Evolutionary conservation across 164 flowering plant genomes (phyloP), one percentile per base, ranked within the genome.

Genomic region (Tinospora cordifolia): DNA sequence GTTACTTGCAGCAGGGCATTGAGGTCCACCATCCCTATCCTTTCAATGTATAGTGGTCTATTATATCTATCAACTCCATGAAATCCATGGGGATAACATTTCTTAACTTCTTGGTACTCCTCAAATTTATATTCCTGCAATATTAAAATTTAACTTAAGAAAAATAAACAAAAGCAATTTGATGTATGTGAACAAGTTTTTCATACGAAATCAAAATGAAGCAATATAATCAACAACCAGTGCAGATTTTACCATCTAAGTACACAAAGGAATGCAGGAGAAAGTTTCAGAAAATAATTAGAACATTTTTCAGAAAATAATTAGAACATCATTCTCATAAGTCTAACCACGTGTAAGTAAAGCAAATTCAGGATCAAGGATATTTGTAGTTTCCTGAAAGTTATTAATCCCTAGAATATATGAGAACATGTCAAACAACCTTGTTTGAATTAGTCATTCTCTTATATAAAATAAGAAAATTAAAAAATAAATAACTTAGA

Each of bases 51-150:
- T 58, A 89, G 34, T 13, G 93, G 90, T 68, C 89, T 81, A 13
- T 91, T 91, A 65, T 62, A 71, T 77, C 77, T 83, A 76, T 89
- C 93, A 39, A 87, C 87, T 25, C 91, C 91, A 71, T 89, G 93
- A 73, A 62, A 89, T 72, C 93, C 93, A 79, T 86, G 88, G 57
- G 93, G 93, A 71, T 89, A 89, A 71, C 77, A 84, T 76, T 75
- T 83, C 74, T 87, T 84, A 6, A 89, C 91, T 26, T 84, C 84
- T 62, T 22, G 38, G 62, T 62, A 72, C 73, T 89, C 94, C 64
- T 79, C 81, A 76, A 80, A 86, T 58, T 74, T 81, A 67, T 84
- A 86, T 15, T 87, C 93, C 91, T 87, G 83, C 72, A 79, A 58
- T 34, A 72, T 30, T 14, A 15, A 9, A n/a, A 63, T 66, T 62